Percentiles rank a stretch among this genome's conserved stretches.
Evolutionary conservation across 2,329 filamentous ascomycete genomes (phyloP).

Genomic region (Emericellopsis atlantica): DNA sequence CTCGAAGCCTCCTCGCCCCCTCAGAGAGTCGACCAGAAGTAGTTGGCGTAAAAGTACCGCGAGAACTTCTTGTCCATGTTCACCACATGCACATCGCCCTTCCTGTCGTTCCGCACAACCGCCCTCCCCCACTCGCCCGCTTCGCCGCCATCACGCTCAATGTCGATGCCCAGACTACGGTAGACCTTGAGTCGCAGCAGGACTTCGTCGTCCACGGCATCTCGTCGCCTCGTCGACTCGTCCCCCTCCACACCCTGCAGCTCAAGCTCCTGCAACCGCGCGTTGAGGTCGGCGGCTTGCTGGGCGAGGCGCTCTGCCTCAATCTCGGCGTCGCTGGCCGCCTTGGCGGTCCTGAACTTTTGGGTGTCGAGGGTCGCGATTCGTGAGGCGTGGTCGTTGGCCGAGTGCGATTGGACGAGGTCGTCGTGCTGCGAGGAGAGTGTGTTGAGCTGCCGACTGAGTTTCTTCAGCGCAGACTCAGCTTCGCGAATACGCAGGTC

Average conservation of each 20-base stretch:
- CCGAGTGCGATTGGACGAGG: conserved; percentile 61
- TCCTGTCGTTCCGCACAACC: conserved; percentile 70
- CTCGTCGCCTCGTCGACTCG: conserved; percentile 16
- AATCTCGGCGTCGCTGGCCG: conserved; percentile 77
- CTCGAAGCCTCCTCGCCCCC: background rate
- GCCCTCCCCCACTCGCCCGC: conserved; percentile 72
- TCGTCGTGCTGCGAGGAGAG: conserved; percentile 67
- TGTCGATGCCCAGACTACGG: conserved; percentile 78
- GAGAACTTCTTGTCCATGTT: conserved; percentile 91
- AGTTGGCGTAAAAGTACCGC: conserved; percentile 84
- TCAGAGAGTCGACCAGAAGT: conserved; percentile 83
- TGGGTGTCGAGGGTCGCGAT: conserved; percentile 83
- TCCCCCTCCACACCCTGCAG: conserved; percentile 72
- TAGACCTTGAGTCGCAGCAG: conserved; percentile 79
- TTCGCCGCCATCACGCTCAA: conserved; percentile 59
- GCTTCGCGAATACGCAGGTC: conserved; percentile 62
- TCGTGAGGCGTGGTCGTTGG: conserved; percentile 66
- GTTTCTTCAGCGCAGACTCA: conserved; percentile 54
- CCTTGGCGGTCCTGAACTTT: conserved; percentile 91
- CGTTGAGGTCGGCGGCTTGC: conserved; percentile 63
- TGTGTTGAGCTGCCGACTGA: conserved; percentile 64
- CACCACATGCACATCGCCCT: conserved; percentile 88
- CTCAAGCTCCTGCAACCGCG: conserved; percentile 70
- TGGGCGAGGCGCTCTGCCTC: conserved; percentile 85
- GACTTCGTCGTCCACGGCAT: conserved; percentile 50